Evolutionary conservation across 2,329 filamentous ascomycete genomes (phyloP).

Genomic region (Penicillium vulpinum): DNA sequence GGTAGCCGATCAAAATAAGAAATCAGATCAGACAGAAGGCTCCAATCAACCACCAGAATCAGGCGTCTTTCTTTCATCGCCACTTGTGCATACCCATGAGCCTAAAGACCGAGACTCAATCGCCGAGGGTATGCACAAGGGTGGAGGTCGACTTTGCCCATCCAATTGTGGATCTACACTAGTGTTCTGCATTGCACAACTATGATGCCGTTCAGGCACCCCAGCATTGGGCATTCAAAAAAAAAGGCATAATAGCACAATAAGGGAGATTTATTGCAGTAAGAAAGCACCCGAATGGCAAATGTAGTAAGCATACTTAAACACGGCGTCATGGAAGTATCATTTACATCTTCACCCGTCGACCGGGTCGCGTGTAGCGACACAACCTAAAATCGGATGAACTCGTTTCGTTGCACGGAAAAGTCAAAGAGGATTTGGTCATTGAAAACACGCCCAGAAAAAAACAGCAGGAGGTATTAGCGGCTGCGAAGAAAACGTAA

Average conservation of each 20-base stretch:
- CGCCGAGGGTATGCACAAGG: neutral
- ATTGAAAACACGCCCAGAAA: conserved; percentile 37
- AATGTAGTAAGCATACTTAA: conserved; percentile 31
- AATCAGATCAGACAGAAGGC: no score
- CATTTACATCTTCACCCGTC: conserved; percentile 45
- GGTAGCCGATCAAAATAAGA: neutral
- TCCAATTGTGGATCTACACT: neutral
- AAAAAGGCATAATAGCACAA: neutral
- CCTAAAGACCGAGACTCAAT: neutral
- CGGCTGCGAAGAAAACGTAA: conserved; percentile 35
- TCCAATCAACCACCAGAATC: neutral
- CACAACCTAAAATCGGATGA: conserved; percentile 23
- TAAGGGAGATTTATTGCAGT: conserved; percentile 23
- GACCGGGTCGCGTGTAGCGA: conserved; percentile 25
- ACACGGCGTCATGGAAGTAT: conserved; percentile 41
- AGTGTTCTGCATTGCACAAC: neutral
- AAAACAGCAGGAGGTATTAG: conserved; percentile 39
- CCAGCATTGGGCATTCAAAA: neutral
- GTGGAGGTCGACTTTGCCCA: neutral
- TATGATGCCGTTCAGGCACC: neutral
- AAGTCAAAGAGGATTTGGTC: conserved; percentile 32
- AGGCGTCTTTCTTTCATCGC: neutral
- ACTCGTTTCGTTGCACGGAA: conserved; percentile 31
- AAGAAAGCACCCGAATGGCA: conserved; percentile 21
- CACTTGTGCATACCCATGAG: neutral